These are phyloP conservation scores for Pyrus communis DNA, from an alignment of 306 rosid genomes.

Conservation along the genomic window DNA sequence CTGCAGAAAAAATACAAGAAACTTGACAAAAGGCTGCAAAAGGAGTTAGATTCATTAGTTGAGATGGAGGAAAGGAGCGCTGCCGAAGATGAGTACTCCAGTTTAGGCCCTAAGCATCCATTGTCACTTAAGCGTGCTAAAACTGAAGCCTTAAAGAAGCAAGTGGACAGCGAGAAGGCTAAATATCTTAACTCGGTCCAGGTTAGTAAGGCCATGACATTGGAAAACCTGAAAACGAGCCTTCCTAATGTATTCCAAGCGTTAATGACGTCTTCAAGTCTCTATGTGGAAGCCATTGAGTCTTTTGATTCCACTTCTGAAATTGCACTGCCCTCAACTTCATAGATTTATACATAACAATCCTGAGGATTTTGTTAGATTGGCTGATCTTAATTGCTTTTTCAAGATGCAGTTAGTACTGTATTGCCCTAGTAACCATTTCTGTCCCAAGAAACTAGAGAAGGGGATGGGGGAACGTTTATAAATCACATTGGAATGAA, in stretches of 20 bases:
- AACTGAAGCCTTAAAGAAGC: slow-evolving; percentile 58
- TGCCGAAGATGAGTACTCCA: slow-evolving; percentile 20
- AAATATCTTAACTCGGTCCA: slow-evolving; percentile 49
- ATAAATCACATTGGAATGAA: not conserved
- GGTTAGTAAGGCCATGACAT: slow-evolving; percentile 39
- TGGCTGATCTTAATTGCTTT: not conserved
- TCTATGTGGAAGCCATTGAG: slow-evolving; percentile 52
- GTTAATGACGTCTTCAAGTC: slow-evolving; percentile 49
- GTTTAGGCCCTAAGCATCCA: slow-evolving; percentile 59
- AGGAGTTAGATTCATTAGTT: slow-evolving; percentile 31
- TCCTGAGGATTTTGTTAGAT: not conserved
- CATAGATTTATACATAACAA: not conserved
- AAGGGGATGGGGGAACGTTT: not conserved
- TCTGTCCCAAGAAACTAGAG: too few species aligned
- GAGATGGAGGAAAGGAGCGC: slow-evolving; percentile 43
- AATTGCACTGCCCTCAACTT: too few species aligned
- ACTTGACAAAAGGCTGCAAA: slow-evolving; percentile 51
- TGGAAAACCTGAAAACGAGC: slow-evolving; percentile 42
- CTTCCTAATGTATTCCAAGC: slow-evolving; percentile 70
- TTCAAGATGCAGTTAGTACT: not conserved
- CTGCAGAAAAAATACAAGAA: slow-evolving; percentile 48
- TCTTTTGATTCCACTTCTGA: not conserved
- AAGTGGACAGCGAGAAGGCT: slow-evolving; percentile 42
- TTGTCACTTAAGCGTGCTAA: slow-evolving; percentile 44
- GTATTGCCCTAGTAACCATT: not conserved